phyloP scores from a whole-genome alignment of 2,329 filamentous ascomycete species.

The Xylariaceae sp. region DNA sequence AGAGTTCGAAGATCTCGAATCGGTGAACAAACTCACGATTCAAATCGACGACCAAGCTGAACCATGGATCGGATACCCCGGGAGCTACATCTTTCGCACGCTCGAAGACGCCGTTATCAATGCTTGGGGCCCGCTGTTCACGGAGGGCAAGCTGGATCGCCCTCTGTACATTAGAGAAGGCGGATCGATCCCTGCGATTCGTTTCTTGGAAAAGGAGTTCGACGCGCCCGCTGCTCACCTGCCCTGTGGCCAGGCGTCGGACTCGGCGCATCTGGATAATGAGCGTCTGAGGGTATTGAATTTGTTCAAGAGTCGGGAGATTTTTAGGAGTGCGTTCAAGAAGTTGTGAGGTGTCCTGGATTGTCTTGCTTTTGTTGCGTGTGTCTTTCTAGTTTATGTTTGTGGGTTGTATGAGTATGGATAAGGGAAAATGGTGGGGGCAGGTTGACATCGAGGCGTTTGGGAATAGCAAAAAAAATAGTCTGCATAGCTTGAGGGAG shows the following conservation, averaged over 20 bases:
- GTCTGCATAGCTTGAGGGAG: no score
- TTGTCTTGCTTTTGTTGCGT: no score
- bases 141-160: constrained; percentile 43
- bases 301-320: constrained; percentile 85
- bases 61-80: constrained; percentile 90
- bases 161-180: constrained; percentile 95
- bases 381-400: no score
- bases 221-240: constrained; percentile 85
- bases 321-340: constrained; percentile 82
- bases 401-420: no score
- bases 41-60: constrained; percentile 92
- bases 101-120: constrained; percentile 81
- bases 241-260: constrained; percentile 91
- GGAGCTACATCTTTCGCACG: constrained; percentile 86
- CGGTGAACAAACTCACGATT: constrained; percentile 76
- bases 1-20: constrained; percentile 72
- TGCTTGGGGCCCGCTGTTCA: constrained; percentile 68
- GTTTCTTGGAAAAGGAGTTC: constrained; percentile 94
- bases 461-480: no score
- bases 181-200: constrained; percentile 89
- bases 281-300: constrained; percentile 88
- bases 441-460: no score
- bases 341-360: constrained; percentile 45
- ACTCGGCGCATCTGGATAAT: constrained; percentile 91
- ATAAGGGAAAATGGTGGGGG: no score